Evolutionary conservation across 1,139 yeast species (phyloP).

Genomic region (Martiniozyma asiatica): DNA sequence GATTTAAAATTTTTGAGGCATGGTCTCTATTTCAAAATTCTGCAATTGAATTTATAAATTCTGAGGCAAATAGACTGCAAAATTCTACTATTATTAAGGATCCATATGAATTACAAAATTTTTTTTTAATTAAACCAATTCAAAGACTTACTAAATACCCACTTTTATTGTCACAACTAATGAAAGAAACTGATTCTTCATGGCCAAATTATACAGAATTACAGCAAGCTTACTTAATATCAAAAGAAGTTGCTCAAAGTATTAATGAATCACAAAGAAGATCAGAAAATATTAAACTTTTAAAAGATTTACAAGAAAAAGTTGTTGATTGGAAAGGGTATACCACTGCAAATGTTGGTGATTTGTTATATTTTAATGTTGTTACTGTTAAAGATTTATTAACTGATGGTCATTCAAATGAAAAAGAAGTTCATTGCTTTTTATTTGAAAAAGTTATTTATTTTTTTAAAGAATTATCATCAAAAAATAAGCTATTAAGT

Average conservation of each 20-base stretch:
- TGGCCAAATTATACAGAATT: conserved; percentile 60
- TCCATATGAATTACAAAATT: conserved; percentile 80
- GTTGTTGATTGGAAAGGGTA: conserved; percentile 95
- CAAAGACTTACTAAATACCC: conserved; percentile 95
- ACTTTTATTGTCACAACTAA: conserved; percentile 59
- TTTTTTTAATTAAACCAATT: conserved; percentile 83
- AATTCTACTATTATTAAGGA: conserved; percentile 63
- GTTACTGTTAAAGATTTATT: conserved; percentile 57
- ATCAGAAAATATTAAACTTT: conserved; percentile 70
- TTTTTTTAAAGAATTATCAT: conserved; percentile 35
- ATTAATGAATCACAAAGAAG: conserved; percentile 92
- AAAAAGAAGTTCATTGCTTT: conserved; percentile 82
- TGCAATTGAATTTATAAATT: conserved; percentile 69
- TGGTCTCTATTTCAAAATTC: conserved; percentile 80
- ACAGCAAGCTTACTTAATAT: conserved; percentile 53
- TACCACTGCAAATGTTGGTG: conserved; percentile 72
- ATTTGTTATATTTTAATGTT: conserved; percentile 62
- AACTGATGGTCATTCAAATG: conserved; percentile 44
- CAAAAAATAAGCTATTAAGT: conserved; percentile 22
- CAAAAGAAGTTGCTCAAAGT: conserved; percentile 65
- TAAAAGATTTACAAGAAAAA: conserved; percentile 57
- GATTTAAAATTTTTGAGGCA: conserved; percentile 82
- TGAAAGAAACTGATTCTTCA: conserved; percentile 46
- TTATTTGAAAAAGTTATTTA: conserved; percentile 79
- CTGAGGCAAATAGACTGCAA: conserved; percentile 45